Evolutionary conservation across 2,329 filamentous ascomycete species (phyloP), one percentile per base, ranked within the genome.

Genomic region (Pseudofabraea citricarpa): DNA sequence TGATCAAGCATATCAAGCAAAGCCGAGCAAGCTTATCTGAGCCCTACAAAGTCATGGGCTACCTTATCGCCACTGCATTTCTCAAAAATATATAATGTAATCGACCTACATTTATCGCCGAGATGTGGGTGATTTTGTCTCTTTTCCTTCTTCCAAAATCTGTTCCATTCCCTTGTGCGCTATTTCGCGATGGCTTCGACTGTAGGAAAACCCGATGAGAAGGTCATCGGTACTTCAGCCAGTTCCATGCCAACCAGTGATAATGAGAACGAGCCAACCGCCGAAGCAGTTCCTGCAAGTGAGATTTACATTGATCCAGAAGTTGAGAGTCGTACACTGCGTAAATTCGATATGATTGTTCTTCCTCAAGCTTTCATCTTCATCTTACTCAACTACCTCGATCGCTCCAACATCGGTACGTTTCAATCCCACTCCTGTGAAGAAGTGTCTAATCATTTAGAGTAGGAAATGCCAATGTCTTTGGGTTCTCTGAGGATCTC

Each of bases 401-500:
- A 37, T n/a, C 35, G 35, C 23, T 37, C 35, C 18, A 37, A 37
- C 13, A 37, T 37, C 21, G 35, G 35, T 37, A n/a, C 13, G 35
- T 37, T 21, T 37, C 15, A 4, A 15, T 3, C 3, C 5, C 18
- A 19, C 15, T 3, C 18, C 20, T 12, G 2, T n/a, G 10, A 1
- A 10, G 15, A 8, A 7, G 7, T 6, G 20, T 10, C 21, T 37
- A 22, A 37, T 21, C 10, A 21, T 22, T 13, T 13, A n/a, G 2
- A 6, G 3, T 37, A 37, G 64, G 55, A 45, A 58, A 58, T 49
- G 52, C 54, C 15, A 26, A 44, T 23, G 41, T 55, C 13, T 56
- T 55, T 33, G 53, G 56, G 31, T 53, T 58, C 37, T 53, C 56
- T 12, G 43, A 51, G 22, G 56, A 56, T 27, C 41, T 60, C 19